Evolutionary conservation across 164 flowering plant species (phyloP).

Genomic region (Malania oleifera): DNA sequence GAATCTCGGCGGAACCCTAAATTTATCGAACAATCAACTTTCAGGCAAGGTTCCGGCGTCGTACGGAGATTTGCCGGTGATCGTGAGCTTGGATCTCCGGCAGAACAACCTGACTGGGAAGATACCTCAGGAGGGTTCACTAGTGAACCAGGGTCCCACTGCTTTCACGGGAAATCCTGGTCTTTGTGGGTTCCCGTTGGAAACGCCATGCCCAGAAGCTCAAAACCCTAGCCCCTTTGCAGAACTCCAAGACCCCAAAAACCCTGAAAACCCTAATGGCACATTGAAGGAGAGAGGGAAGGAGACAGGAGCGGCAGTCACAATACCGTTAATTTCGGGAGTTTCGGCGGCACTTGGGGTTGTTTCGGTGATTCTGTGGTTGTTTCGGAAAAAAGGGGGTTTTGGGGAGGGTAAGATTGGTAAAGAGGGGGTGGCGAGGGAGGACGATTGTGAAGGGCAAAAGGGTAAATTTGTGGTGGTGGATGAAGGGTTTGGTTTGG

Average conservation of each 20-base stretch:
- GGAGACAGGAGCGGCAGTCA: constrained; percentile 22
- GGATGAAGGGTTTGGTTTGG: constrained; percentile 77
- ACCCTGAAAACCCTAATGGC: constrained; percentile 25
- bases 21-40: constrained; percentile 63
- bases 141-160: constrained; percentile 90
- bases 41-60: constrained; percentile 68
- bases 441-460: constrained; percentile 50
- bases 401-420: constrained; percentile 33
- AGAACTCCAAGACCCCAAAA: constrained; percentile 15
- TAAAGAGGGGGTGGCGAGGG: constrained; percentile 22
- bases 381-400: constrained; percentile 43
- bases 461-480: constrained; percentile 69
- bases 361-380: constrained; percentile 50
- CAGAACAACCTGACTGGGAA: constrained; percentile 70
- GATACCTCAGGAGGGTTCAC: constrained; percentile 70
- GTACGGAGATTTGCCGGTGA: constrained; percentile 59
- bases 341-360: constrained; percentile 42
- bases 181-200: constrained; percentile 87
- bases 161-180: constrained; percentile 80
- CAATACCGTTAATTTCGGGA: constrained; percentile 53
- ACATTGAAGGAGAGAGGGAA: constrained; percentile 4
- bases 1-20: constrained; percentile 53
- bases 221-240: constrained; percentile 22
- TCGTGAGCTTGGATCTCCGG: constrained; percentile 68
- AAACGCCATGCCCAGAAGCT: constrained; percentile 45